Conservation (phyloP, 2,329 filamentous ascomycete genomes). For the Drechslerella dactyloides region DNA sequence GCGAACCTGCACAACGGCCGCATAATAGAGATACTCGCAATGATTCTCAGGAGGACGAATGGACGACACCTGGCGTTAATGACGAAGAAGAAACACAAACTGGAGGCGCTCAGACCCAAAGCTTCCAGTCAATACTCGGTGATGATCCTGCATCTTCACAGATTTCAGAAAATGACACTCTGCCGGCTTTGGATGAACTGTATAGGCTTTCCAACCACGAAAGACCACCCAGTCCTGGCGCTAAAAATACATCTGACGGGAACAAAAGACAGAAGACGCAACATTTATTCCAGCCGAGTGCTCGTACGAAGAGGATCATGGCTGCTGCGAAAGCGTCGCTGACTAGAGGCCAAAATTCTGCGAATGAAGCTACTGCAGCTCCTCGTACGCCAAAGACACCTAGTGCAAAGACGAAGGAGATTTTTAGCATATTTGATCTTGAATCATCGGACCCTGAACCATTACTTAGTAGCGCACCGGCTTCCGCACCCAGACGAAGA, state of each 20-base stretch:
- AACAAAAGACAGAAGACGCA: constrained; percentile 29
- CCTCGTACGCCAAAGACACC: constrained; percentile 5
- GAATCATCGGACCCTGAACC: constrained; percentile 28
- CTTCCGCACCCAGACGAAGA: constrained; percentile 17
- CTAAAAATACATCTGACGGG: constrained; percentile 8
- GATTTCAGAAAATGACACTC: constrained; percentile 14
- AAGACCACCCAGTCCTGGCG: constrained; percentile 22
- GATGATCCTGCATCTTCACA: constrained; percentile 9
- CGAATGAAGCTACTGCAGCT: not conserved
- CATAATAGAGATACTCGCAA: constrained; percentile 31
- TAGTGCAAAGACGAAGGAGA: not conserved
- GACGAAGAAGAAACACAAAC: constrained; percentile 26
- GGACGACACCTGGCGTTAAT: constrained; percentile 47
- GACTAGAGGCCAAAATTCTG: not conserved
- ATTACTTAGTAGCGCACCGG: constrained; percentile 4
- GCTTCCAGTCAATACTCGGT: constrained; percentile 21
- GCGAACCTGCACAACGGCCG: constrained; percentile 24
- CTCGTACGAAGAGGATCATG: constrained; percentile 19
- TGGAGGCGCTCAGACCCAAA: constrained; percentile 19
- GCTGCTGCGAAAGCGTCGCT: constrained; percentile 21
- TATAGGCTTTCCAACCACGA: constrained; percentile 21
- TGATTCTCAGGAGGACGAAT: constrained; percentile 54
- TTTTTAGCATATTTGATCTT: constrained; percentile 32
- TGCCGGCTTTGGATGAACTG: constrained; percentile 21
- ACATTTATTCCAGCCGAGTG: constrained; percentile 5